phyloP scores from a whole-genome alignment of 2,329 filamentous ascomycete genomes.

The Talaromyces verruculosus region DNA sequence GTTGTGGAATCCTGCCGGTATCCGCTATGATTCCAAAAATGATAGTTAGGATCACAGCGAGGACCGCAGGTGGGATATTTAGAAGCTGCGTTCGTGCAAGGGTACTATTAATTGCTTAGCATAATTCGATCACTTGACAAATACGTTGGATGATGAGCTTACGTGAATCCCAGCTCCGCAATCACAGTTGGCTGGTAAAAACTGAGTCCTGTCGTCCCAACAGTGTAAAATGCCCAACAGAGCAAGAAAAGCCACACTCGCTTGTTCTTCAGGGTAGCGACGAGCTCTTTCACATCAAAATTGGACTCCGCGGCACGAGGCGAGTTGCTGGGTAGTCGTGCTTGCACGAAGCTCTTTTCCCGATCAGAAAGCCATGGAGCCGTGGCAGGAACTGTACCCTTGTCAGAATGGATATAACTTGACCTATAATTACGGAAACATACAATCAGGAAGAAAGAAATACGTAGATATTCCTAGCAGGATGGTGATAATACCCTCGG shows the following conservation, averaged over 20 bases:
- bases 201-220: slow-evolving; percentile 46
- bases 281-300: not conserved
- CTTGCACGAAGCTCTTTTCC: not conserved
- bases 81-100: not conserved
- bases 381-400: not conserved
- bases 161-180: slow-evolving; percentile 46
- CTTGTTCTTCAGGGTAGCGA: slow-evolving; percentile 40
- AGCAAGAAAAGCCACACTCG: slow-evolving; percentile 49
- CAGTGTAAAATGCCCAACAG: slow-evolving; percentile 50
- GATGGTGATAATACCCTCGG: slow-evolving; percentile 44
- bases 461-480: slow-evolving; percentile 34
- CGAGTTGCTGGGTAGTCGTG: not conserved
- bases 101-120: not conserved
- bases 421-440: not conserved
- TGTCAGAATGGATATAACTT: not conserved
- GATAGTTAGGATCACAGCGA: slow-evolving; percentile 27
- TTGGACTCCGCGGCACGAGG: not conserved
- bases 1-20: slow-evolving; percentile 44
- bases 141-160: slow-evolving; percentile 20
- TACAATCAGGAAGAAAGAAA: slow-evolving; percentile 40
- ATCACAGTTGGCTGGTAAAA: slow-evolving; percentile 49
- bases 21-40: slow-evolving; percentile 48
- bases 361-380: not conserved
- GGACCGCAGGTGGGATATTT: not conserved
- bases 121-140: not conserved